Base-by-base conservation (phyloP, 768 basidiomycete species). In the Cystofilobasidium bisporidii region DNA sequence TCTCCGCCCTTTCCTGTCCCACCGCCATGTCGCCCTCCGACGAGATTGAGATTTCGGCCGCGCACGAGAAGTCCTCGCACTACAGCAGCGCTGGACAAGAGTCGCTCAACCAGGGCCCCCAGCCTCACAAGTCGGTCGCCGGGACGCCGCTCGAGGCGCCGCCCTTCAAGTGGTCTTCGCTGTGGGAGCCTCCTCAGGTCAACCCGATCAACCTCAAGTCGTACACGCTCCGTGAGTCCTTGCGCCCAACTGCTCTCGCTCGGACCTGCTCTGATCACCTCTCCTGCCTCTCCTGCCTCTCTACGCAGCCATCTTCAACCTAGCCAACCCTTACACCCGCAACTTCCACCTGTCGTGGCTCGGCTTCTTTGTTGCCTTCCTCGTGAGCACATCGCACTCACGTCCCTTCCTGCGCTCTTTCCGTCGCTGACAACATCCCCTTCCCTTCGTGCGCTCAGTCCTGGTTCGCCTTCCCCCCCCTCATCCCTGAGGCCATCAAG, bases 381-480 rank as follows among this genome's bases (percentile, higher is more conserved):
- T 28, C 32, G 64, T 55, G 24, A 3, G 50, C 62, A 64, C 64
- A 64, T 41, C 32, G 22, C 76, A 74, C 69, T 81, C n/a, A 80
- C 78, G 14, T 83, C 83, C 73, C 81, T 82, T 71, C 78, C 80
- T n/a, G 82, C 82, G 0, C 82, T 82, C 75, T 76, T 71, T n/a
- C 61, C 56, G 40, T 5, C 8, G 8, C 24, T 22, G 28, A n/a
- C 56, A 47, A 6, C 24, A 59, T 30, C 14, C 40, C 50, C 40
- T 47, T n/a, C 18, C 43, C 17, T 1, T 9, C 28, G 18, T 63
- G 26, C 20, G 24, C 41, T 14, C 50, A 57, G 32, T 77, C 78
- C 0, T 81, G 83, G 84, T 84, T 85, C 65, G 83, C 84, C 1
- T 85, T 85, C 71, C 79, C 83, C n/a, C 84, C 84, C 0, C 80